Conservation (phyloP, 495 filamentous ascomycete species). For the Xylaria bambusicola region DNA sequence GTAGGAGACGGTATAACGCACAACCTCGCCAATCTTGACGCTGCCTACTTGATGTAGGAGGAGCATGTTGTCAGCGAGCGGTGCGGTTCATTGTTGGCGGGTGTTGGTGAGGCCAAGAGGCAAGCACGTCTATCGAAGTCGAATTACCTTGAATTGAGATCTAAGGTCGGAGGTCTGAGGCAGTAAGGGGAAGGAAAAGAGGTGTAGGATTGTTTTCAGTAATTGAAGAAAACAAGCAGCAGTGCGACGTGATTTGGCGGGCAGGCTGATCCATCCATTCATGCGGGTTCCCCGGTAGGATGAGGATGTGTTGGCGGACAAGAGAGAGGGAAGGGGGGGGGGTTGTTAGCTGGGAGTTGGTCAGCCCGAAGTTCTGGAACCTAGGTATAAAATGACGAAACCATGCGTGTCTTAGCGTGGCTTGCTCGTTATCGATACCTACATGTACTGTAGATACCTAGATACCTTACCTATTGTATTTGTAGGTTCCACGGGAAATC, state of each 20-base stretch:
- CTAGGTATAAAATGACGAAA: too few species aligned
- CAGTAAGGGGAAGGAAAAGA: neutral
- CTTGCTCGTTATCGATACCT: neutral
- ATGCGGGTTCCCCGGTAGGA: too few species aligned
- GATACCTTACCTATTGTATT: neutral
- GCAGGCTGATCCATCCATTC: neutral
- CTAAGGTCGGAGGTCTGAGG: neutral
- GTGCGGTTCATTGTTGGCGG: conserved; percentile 13
- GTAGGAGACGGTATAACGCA: conserved; percentile 91
- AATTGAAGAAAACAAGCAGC: neutral
- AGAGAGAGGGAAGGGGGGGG: neutral
- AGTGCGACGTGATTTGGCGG: neutral
- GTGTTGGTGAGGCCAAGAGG: neutral
- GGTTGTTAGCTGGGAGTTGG: too few species aligned
- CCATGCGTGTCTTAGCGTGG: conserved; percentile 6
- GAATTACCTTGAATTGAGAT: too few species aligned
- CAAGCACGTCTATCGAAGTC: neutral
- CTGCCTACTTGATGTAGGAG: conserved; percentile 85
- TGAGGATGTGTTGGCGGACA: too few species aligned
- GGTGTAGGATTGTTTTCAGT: neutral
- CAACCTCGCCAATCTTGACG: conserved; percentile 89
- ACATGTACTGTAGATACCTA: neutral
- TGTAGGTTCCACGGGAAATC: too few species aligned
- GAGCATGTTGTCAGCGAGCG: conserved; percentile 62
- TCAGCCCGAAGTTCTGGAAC: too few species aligned